Conservation (phyloP, 176 grass and related monocot genomes). For the Puccinellia tenuiflora region DNA sequence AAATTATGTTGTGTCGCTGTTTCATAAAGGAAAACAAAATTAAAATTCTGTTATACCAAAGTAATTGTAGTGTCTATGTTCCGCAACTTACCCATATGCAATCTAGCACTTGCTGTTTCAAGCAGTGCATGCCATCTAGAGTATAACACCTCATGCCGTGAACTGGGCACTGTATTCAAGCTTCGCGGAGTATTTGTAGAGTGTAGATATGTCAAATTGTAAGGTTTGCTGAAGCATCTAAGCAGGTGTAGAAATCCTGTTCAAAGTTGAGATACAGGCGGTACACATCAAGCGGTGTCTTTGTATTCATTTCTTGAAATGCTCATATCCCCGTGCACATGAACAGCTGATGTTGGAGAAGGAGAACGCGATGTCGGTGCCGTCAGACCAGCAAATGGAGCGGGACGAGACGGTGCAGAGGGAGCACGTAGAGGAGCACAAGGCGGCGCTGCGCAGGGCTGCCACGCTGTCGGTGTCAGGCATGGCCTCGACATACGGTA, state of each 20-base stretch:
- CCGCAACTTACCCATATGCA: neutral
- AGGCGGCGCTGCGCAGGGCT: constrained; percentile 60
- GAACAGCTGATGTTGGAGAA: constrained; percentile 67
- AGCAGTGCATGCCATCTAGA: neutral
- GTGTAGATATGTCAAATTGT: neutral
- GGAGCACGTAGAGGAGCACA: constrained; percentile 78
- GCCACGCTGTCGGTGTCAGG: constrained; percentile 65
- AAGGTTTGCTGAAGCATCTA: neutral
- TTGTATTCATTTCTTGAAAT: neutral
- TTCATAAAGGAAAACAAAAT: neutral
- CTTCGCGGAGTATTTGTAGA: neutral
- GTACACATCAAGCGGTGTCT: neutral
- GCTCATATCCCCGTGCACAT: neutral
- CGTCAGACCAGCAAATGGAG: constrained; percentile 79
- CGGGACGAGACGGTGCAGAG: constrained; percentile 62
- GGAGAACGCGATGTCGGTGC: constrained; percentile 51
- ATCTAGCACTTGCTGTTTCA: neutral
- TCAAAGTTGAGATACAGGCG: neutral
- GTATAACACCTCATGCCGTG: neutral
- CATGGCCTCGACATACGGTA: constrained; percentile 56
- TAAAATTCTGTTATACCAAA: neutral
- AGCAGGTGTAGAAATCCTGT: neutral
- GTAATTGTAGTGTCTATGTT: neutral
- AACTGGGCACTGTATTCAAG: neutral
- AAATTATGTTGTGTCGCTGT: neutral